Base-by-base conservation (phyloP, 1,284 basidiomycete genomes). In the Blastosporella zonata region DNA sequence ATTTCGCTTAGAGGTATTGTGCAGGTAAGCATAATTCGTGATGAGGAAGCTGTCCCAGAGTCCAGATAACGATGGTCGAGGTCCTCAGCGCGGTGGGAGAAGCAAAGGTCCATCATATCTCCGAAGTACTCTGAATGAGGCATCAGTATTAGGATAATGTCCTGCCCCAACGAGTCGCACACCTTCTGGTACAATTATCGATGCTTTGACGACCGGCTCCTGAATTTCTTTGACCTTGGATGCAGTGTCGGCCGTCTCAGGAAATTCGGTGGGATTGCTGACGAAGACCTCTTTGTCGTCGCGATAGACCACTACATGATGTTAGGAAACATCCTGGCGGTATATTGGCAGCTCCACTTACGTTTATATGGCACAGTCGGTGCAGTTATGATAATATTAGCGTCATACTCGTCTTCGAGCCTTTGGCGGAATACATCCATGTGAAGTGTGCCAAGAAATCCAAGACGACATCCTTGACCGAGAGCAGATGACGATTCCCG, bases 341-440 rank as follows among this genome's bases (percentile, higher is more conserved):
- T 5, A 2, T 6, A 18, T 34, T 17, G 15, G 15, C n/a, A 27
- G 10, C 25, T 10, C 5, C 18, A 58, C 77, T 59, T 52, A 91
- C 93, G 71, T 73, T 91, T 90, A 66, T 94, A 94, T 12, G 94
- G 93, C 29, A 97, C 94, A 2, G 93, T 94, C 0, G 94, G 95
- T 1, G 93, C 89, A 4, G 94, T 97, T 52, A 95, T 80, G 57
- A 95, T 93, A 43, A 95, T 82, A 58, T 84, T 89, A 18, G 91
- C 89, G 49, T 91, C 84, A 60, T 97, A 95, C 66, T 99, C 97
- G 64, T 99, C 97, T 67, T 98, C 96, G 5, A 99, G 76, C 10
- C 97, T 81, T 66, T 99, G 96, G 25, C 93, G 82, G 65, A 96
- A 95, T 34, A 97, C 93, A 59, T 99, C 97, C 87, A 99, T 93